Evolutionary conservation across 139 green algal genomes (phyloP).

Genomic region (Chlorella sorokiniana): DNA sequence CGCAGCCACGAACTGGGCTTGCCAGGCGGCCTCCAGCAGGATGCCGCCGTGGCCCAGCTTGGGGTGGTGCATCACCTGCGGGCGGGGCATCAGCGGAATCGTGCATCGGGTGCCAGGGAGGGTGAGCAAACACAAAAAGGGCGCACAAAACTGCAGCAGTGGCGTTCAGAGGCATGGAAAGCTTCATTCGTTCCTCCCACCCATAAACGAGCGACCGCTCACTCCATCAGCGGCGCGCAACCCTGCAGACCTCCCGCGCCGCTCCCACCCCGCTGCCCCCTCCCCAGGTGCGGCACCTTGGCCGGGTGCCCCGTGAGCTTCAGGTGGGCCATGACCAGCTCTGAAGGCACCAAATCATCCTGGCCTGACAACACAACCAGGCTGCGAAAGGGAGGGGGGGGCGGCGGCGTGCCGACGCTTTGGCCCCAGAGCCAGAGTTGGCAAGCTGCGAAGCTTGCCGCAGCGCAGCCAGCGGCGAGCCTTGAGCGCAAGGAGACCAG

Average conservation of each 20-base stretch:
- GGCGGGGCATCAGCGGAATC: not conserved
- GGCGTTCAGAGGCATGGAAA: not conserved
- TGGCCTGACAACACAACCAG: slow-evolving; percentile 42
- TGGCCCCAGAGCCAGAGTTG: not conserved
- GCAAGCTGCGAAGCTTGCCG: not conserved
- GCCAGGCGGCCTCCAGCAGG: slow-evolving; percentile 43
- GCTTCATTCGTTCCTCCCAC: no score
- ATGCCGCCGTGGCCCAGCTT: slow-evolving; percentile 56
- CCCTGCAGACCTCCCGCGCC: not conserved
- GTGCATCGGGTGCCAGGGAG: not conserved
- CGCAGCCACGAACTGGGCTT: slow-evolving; percentile 31
- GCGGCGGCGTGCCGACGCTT: not conserved
- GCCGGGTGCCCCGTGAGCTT: slow-evolving; percentile 17
- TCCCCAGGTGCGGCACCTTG: not conserved
- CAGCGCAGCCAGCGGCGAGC: not conserved
- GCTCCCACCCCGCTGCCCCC: no score
- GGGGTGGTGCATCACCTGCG: slow-evolving; percentile 51
- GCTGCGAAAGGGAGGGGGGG: not conserved
- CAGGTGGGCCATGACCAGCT: slow-evolving; percentile 50
- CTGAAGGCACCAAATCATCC: slow-evolving; percentile 57
- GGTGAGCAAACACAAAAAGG: not conserved
- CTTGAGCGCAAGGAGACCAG: not conserved
- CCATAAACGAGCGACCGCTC: no score
- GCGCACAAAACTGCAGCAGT: not conserved
- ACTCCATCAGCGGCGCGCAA: not conserved